Base-by-base conservation (phyloP, 148 eudicot species). In the Mesembryanthemum crystallinum region DNA sequence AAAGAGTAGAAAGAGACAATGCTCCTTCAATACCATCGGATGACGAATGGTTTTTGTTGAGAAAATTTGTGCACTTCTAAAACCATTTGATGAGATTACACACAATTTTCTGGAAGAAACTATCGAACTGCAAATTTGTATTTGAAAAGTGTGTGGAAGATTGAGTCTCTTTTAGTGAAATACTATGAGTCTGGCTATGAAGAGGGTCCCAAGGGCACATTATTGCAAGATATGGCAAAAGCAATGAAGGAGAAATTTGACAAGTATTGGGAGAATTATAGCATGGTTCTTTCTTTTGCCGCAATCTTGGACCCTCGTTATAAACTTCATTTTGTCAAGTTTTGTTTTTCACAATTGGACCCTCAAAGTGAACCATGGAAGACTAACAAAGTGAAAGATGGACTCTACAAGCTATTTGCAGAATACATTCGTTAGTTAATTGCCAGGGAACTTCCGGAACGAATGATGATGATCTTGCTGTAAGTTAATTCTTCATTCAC, bases 281-380 rank as follows among this genome's bases (percentile, higher is more conserved):
- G 68, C 24, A 35, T 64, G n/a, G 23, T 68, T 47, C 57, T 68
- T 27, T 45, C 58, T 2, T 68, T 68, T 68, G 72, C n/a, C 25
- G 72, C 72, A 2, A 47, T 68, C 1, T 45, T 69, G 35, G 72
- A 69, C 42, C 71, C 71, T 20, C 52, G 6, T 6, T 67, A n/a
- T 24, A 67, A 67, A n/a, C 8, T 39, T 24, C 52, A 42, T 0
- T 27, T 39, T 43, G 21, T 43, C 8, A 24, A 11, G 8, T 39
- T 21, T 24, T 67, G 35, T 24, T 62, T 11, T 14, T 7, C 13
- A 9, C 18, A 62, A 62, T 62, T 62, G 65, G 65, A 29, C 1
- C 3, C 35, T 27, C 35, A 12, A 62, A 29, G 2, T 62, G 33
- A 29, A 3, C 0, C 3, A n/a, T 30, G 13, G 10, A 49, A 15